Evolutionary conservation across 2,329 filamentous ascomycete genomes (phyloP), one percentile per base, ranked within the genome.

Genomic region (Botrytis hyacinthi): DNA sequence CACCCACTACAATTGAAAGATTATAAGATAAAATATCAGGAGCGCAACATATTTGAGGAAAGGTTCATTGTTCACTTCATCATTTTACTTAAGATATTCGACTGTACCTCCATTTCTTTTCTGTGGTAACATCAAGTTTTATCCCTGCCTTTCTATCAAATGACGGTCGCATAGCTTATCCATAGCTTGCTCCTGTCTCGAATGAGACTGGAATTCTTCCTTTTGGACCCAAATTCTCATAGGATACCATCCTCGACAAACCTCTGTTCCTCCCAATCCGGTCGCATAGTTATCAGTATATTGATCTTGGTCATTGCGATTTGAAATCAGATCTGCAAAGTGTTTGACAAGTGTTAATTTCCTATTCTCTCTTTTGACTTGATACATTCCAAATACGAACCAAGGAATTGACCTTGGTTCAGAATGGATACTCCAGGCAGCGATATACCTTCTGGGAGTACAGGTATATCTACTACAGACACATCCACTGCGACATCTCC

Each of bases 401-500:
- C 71, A 69, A 72, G 46, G 61, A 63, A 35, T 29, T 35, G 48
- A n/a, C 59, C 70, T 69, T 66, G 40, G 73, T 57, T 72, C 59
- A 75, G n/a, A 48, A 80, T 80, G 78, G 79, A 78, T 26, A 73
- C 75, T 35, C 73, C 78, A 72, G 73, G 73, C 62, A 80, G 78
- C 73, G 76, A 78, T 20, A 48, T 75, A 66, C 74, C 74, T 62
- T 70, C 67, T 70, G 73, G 80, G 77, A 77, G 73, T 42, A 80
- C 79, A 59, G 80, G 81, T 72, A 80, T 76, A 42, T 77, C 77
- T 60, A 74, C 76, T 57, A 76, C 76, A 73, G 76, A 76, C 68
- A 73, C 76, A 70, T 75, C 76, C 69, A 76, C 74, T 71, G 35
- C 73, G 68, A 51, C 71, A 48, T 68, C 71, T 22, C 71, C 71